Base-by-base conservation (phyloP, 108 stramenopile genomes). In the Skeletonema potamos region DNA sequence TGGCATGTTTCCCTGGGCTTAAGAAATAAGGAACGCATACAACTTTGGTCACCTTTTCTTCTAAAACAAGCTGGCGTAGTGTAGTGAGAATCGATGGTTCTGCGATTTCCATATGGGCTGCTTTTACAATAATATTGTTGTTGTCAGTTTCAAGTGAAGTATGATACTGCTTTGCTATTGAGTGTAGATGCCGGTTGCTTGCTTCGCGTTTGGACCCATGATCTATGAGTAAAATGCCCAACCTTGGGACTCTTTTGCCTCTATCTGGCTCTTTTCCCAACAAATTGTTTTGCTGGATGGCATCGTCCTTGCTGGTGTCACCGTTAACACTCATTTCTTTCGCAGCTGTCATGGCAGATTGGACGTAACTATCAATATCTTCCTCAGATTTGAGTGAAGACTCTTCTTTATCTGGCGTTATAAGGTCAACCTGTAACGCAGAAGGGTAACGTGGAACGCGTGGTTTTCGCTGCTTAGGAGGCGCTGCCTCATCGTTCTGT, bases 31-130 rank as follows among this genome's bases (percentile, higher is more conserved):
- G 96, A 72, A 96, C 95, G 62, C 92, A 93, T 28, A 97, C 68
- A 55, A 93, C 86, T 67, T 83, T 83, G 36, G 84, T 46, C 41
- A 91, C 81, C 60, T 84, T 67, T 74, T 29, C 85, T 41, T 63
- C 57, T 26, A 84, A 66, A 46, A 87, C 30, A 64, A 97, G 61
- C 27, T 82, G 62, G 74, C 84, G 64, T 64, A 97, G 33, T 26
- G 84, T 89, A 46, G 92, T 77, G 17, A 84, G 85, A 62, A 97
- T 96, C 30, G 82, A 91, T 41, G 96, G 96, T 27, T 70, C 64
- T 2, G 92, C 95, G 64, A 97, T 87, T 73, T 97, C 96, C 96
- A 97, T 97, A 62, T 97, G 96, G 7, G 95, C 95, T 27, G 91
- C 88, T 74, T 82, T 58, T 11, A 93, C 95, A 84, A 81, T 92